A percentile compares a stretch with the other conserved stretches of the same genome.
Conservation (phyloP, 441 rosid species). For the Adansonia grandidieri region DNA sequence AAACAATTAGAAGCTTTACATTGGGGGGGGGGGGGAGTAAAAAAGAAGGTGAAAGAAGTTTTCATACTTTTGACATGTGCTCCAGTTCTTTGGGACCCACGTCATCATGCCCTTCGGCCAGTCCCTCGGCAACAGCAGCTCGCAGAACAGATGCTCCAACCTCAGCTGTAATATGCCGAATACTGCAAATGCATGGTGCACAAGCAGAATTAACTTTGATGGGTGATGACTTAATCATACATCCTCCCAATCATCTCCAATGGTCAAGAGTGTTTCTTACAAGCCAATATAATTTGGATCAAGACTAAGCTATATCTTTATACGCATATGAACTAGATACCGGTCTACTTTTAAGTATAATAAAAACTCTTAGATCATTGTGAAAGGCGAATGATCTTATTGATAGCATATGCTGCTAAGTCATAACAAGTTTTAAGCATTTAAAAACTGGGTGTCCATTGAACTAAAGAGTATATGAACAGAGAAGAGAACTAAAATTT, state of each 20-base stretch:
- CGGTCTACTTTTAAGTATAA: not conserved
- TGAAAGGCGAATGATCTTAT: slow-evolving; percentile 3
- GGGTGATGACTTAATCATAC: not conserved
- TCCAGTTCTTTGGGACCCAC: slow-evolving; percentile 71
- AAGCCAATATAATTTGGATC: not conserved
- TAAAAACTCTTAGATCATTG: not conserved
- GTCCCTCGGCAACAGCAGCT: slow-evolving; percentile 77
- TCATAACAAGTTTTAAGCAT: not conserved
- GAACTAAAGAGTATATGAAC: not conserved
- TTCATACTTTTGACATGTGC: slow-evolving; percentile 81
- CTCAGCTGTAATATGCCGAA: slow-evolving; percentile 83
- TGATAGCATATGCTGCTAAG: not conserved
- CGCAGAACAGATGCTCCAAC: slow-evolving; percentile 94
- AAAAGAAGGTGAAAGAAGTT: not conserved
- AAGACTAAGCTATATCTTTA: not conserved
- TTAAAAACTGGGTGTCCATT: not conserved
- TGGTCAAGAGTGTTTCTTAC: not conserved
- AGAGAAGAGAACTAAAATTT: not conserved
- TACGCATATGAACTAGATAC: not conserved
- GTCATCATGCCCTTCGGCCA: slow-evolving; percentile 89
- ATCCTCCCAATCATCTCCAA: not conserved
- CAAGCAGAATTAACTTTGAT: not conserved
- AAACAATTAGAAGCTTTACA: not conserved
- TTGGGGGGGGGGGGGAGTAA: not conserved
- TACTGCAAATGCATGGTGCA: slow-evolving; percentile 71